Base-by-base conservation (phyloP, 75 land plant species). In the Pinus albicaulis region DNA sequence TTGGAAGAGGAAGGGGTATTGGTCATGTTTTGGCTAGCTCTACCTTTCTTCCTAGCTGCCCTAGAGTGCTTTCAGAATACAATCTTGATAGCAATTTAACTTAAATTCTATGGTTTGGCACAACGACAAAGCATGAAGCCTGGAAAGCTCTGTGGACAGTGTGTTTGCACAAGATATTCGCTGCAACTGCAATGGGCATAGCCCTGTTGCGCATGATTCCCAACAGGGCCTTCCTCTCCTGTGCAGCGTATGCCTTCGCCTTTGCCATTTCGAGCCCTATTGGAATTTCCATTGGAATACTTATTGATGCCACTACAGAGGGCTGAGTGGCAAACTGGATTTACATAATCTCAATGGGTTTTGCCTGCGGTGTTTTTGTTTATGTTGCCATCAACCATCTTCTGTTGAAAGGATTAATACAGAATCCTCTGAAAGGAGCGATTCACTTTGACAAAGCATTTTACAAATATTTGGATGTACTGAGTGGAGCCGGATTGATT, bases 111-210 rank as follows among this genome's bases (percentile, higher is more conserved):
- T 44, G 48, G 48, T 8, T 0, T 48, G 52, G 0, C 11, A 48
- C 89, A 80, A 92, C 76, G 41, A 90, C 81, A 10, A 55, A 81
- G 79, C 79, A 69, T 7, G 91, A 92, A 24, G 92, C 98, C 2
- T 92, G 92, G 95, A 90, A 64, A 72, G 86, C 82, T 5, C 75
- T 94, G 69, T 94, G 98, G 98, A 94, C 89, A 4, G 74, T 94
- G 13, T 82, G 71, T 6, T 76, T 94, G 14, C 98, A 92, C 91
- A 94, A 94, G 78, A 59, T 94, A 10, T 88, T 92, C 71, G 90
- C 94, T 31, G 97, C 92, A 55, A 85, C 92, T 59, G 94, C 94
- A 15, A 90, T 94, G 92, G 97, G 97, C 22, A 92, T 94, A 19
- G 92, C 92, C 59, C 22, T 57, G 3, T 4, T 57, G 59, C 19